phyloP scores from a whole-genome alignment of 2,329 filamentous ascomycete genomes.

The Lojkania enalia region DNA sequence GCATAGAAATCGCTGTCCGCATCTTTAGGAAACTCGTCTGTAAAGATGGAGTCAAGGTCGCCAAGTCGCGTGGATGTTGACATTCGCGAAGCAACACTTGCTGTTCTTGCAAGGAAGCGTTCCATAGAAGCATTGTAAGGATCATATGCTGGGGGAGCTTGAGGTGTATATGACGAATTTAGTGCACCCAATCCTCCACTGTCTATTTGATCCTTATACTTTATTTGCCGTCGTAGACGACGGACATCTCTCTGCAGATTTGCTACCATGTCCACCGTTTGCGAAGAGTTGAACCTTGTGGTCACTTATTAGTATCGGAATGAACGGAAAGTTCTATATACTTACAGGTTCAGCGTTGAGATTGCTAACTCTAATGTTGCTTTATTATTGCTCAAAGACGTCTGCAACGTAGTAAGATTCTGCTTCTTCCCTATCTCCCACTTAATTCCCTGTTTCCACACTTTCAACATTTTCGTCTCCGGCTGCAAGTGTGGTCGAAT shows the following conservation, averaged over 20 bases:
- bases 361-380: conserved; percentile 12
- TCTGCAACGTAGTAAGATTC: conserved; percentile 3
- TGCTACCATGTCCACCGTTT: conserved; percentile 12
- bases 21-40: conserved; percentile 5
- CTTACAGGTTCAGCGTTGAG: conserved; percentile 12
- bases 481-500: conserved; percentile 6
- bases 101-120: conserved; percentile 11
- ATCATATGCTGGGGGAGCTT: neutral
- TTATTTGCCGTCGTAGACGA: conserved; percentile 8
- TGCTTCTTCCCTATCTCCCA: conserved; percentile 10
- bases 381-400: conserved; percentile 7
- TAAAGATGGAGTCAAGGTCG: conserved; percentile 8
- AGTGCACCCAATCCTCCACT: neutral
- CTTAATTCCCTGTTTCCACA: conserved; percentile 4
- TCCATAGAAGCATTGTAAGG: conserved; percentile 10
- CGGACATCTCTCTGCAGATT: conserved; percentile 10
- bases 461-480: conserved; percentile 3
- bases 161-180: neutral
- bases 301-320: neutral
- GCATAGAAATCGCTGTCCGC: neutral
- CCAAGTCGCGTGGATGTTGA: conserved; percentile 8
- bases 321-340: conserved; percentile 1
- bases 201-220: neutral
- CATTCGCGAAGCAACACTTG: conserved; percentile 7
- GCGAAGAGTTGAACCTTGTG: conserved; percentile 12